Evolutionary conservation across 1,284 basidiomycete species (phyloP).

Genomic region (Salmacisia buchloeana): DNA sequence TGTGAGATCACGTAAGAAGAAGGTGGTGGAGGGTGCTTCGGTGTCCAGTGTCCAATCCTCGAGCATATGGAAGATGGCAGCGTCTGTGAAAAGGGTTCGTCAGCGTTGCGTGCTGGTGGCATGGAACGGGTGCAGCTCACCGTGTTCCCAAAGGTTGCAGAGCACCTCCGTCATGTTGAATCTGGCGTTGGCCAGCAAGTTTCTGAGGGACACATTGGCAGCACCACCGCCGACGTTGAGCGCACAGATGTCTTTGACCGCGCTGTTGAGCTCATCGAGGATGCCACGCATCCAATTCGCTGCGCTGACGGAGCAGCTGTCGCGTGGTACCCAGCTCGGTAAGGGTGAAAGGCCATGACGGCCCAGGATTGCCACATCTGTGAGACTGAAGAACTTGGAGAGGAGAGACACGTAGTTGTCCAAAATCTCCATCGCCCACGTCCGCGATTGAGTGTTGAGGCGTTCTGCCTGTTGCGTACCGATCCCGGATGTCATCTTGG

Average conservation of each 20-base stretch:
- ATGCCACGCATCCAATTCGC: slow-evolving; percentile 74
- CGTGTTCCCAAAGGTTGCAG: slow-evolving; percentile 73
- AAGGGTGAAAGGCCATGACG: slow-evolving; percentile 55
- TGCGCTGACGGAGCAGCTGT: slow-evolving; percentile 75
- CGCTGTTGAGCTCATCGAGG: slow-evolving; percentile 77
- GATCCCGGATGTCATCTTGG: background rate
- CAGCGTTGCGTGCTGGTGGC: background rate
- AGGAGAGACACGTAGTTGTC: slow-evolving; percentile 79
- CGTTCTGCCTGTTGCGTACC: slow-evolving; percentile 53
- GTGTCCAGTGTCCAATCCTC: slow-evolving; percentile 74
- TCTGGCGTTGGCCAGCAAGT: slow-evolving; percentile 71
- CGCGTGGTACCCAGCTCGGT: slow-evolving; percentile 66
- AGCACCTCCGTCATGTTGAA: slow-evolving; percentile 85
- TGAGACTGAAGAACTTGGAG: slow-evolving; percentile 83
- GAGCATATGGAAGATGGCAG: slow-evolving; percentile 73
- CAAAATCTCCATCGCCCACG: slow-evolving; percentile 85
- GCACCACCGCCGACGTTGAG: slow-evolving; percentile 64
- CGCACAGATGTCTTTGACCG: slow-evolving; percentile 70
- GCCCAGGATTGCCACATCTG: slow-evolving; percentile 62
- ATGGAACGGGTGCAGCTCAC: slow-evolving; percentile 53
- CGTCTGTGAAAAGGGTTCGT: slow-evolving; percentile 58
- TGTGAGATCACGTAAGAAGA: slow-evolving; percentile 68
- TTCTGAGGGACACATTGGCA: slow-evolving; percentile 55
- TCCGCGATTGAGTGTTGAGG: slow-evolving; percentile 74
- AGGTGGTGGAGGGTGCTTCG: slow-evolving; percentile 53